A percentile compares a stretch with the other conserved stretches of the same genome.
phyloP scores from a whole-genome alignment of 768 basidiomycete genomes.

The Candolleomyces efflorescens region DNA sequence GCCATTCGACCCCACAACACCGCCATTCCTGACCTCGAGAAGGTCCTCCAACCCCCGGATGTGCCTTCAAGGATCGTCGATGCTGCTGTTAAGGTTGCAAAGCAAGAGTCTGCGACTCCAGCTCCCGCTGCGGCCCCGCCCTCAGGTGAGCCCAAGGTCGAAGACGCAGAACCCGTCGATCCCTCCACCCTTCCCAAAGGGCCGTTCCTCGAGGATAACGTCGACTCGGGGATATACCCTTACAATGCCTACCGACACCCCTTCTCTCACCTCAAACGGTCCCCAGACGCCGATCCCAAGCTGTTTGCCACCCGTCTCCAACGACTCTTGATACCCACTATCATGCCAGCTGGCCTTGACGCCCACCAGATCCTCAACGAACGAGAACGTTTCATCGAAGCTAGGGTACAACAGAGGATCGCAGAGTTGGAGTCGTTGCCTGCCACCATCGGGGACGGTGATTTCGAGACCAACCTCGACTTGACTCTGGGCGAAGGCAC shows the following conservation, averaged over 20 bases:
- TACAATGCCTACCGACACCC: conserved; percentile 90
- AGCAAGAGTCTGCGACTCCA: conserved; percentile 38
- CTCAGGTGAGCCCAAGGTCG: conserved; percentile 49
- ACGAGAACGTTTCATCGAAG: conserved; percentile 86
- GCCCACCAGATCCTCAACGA: conserved; percentile 89
- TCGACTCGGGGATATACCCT: conserved; percentile 79
- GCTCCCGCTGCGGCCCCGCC: conserved; percentile 21
- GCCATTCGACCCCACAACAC: conserved; percentile 63
- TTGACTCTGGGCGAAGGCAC: conserved; percentile 29
- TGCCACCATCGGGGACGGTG: conserved; percentile 75
- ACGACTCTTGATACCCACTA: conserved; percentile 77
- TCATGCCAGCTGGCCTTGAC: conserved; percentile 91
- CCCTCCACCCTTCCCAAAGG: conserved; percentile 65
- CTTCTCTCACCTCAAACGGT: conserved; percentile 72
- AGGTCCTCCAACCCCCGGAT: conserved; percentile 57
- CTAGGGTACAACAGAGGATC: conserved; percentile 83
- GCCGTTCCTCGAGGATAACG: conserved; percentile 74
- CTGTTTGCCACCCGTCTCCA: conserved; percentile 72
- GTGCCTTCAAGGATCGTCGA: conserved; percentile 63
- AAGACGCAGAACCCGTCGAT: conserved; percentile 49
- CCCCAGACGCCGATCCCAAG: conserved; percentile 52
- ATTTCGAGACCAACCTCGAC: conserved; percentile 47
- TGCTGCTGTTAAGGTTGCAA: conserved; percentile 69
- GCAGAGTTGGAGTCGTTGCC: conserved; percentile 79
- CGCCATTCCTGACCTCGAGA: conserved; percentile 60